phyloP scores from a whole-genome alignment of 805 yeast species.

The Blastobotrys terrestris region DNA sequence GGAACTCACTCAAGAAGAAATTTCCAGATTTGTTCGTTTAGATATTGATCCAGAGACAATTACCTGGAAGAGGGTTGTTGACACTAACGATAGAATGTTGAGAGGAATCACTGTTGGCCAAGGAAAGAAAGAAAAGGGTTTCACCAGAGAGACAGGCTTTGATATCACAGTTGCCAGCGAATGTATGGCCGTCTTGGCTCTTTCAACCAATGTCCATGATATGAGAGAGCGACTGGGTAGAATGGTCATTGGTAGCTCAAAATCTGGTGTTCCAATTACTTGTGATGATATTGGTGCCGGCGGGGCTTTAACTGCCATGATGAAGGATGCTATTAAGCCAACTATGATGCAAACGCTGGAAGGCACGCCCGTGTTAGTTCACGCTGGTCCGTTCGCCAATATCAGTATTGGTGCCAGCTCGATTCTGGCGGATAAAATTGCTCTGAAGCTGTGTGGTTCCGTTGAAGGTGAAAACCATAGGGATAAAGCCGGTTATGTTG shows the following conservation, averaged over 20 bases:
- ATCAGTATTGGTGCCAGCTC: slow-evolving; percentile 96
- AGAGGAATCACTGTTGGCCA: slow-evolving; percentile 86
- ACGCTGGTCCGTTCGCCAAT: slow-evolving; percentile 98
- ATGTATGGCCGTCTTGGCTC: slow-evolving; percentile 91
- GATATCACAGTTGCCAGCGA: slow-evolving; percentile 96
- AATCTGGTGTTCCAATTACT: slow-evolving; percentile 74
- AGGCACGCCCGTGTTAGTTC: slow-evolving; percentile 96
- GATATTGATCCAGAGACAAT: slow-evolving; percentile 87
- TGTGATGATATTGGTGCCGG: slow-evolving; percentile 94
- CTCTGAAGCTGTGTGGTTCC: slow-evolving; percentile 79
- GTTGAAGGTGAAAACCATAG: slow-evolving; percentile 36
- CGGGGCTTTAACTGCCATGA: slow-evolving; percentile 89
- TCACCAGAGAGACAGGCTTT: slow-evolving; percentile 80
- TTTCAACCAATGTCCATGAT: slow-evolving; percentile 70
- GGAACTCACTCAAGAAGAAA: slow-evolving; percentile 71
- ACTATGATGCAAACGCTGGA: slow-evolving; percentile 95
- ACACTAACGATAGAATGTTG: slow-evolving; percentile 85
- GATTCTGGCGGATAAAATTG: slow-evolving; percentile 87
- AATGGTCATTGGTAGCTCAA: slow-evolving; percentile 81
- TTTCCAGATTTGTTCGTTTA: slow-evolving; percentile 67
- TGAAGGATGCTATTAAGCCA: slow-evolving; percentile 95
- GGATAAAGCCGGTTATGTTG: slow-evolving; percentile 64
- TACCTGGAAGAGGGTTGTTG: slow-evolving; percentile 90
- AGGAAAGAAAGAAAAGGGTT: slow-evolving; percentile 90
- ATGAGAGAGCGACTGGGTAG: slow-evolving; percentile 83